Evolutionary conservation across 2,329 filamentous ascomycete genomes (phyloP), one percentile per base, ranked within the genome.

Genomic region (Penicillium hesseltinei): DNA sequence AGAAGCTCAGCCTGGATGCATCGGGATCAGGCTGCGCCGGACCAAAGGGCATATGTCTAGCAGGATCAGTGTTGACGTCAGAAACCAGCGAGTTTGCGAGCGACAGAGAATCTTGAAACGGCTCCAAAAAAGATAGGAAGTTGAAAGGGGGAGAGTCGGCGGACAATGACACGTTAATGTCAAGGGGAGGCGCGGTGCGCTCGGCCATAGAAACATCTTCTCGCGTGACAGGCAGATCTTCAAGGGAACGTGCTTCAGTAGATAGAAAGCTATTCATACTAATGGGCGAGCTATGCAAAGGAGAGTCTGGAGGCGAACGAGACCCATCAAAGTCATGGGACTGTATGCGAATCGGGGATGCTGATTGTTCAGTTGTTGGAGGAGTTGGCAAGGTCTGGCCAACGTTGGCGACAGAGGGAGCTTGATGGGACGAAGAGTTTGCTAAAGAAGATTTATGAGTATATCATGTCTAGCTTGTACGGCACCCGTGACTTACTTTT

Each of bases 401-500:
- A 36, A 27, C 10, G 11, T 52, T 19, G 29, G 4, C 56, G 4
- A 31, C n/a, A 17, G 52, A 39, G 2, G 44, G 9, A 17, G 38
- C 8, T 23, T 47, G 48, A n/a, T 52, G 21, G 4, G 51, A 54
- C 5, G 48, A 4, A 11, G 57, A 10, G n/a, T 54, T 62, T 4
- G 45, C 56, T 62, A 11, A n/a, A 11, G 36, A 43, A 8, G 8
- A 15, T 29, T 39, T 29, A 45, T 46, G 19, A 51, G 51, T 35
- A 51, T 40, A 23, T 36, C n/a, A 23, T 19, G 19, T 25, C 29
- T 15, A 19, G 5, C 23, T 29, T 5, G 11, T 23, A 11, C n/a
- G 5, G 15, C 21, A 13, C n/a, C 31, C 19, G 13, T 10, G 36
- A 63, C 65, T 40, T 64, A 78, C 78, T 71, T 74, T 81, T 82